Percentiles rank a stretch among this genome's conserved stretches.
These are phyloP conservation scores for Pseudocohnilembus persalinus DNA, from an alignment of 169 alveolate species.

Conservation along the genomic window DNA sequence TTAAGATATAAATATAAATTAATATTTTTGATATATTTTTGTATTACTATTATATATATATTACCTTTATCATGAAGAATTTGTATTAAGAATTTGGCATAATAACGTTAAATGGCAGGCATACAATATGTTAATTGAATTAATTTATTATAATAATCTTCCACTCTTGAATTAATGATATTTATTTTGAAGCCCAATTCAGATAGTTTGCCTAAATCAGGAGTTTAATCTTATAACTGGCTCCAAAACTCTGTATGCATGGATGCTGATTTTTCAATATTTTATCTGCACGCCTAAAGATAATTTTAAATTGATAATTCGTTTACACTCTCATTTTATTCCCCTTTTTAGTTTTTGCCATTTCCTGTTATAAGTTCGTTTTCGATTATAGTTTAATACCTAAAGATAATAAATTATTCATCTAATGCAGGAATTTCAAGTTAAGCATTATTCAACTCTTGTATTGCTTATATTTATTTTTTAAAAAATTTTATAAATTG, in stretches of 20 bases:
- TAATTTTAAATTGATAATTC: constrained; percentile 55
- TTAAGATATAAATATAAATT: too few species aligned
- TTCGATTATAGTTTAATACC: constrained; percentile 50
- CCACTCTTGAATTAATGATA: constrained; percentile 47
- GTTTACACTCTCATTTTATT: constrained; percentile 53
- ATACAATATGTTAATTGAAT: constrained; percentile 55
- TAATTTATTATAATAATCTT: constrained; percentile 56
- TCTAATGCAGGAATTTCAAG: constrained; percentile 65
- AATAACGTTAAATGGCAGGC: constrained; percentile 46
- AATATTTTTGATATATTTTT: too few species aligned
- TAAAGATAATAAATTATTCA: constrained; percentile 60
- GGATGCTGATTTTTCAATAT: constrained; percentile 46
- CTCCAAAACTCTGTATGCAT: constrained; percentile 65
- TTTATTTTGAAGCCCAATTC: constrained; percentile 63
- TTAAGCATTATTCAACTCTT: constrained; percentile 53
- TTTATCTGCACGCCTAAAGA: constrained; percentile 45
- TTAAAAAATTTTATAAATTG: neutral
- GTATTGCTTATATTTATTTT: constrained; percentile 34
- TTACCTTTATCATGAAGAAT: constrained; percentile 30
- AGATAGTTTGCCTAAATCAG: constrained; percentile 61
- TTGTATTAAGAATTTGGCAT: constrained; percentile 60
- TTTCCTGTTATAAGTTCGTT: constrained; percentile 50
- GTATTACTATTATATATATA: too few species aligned
- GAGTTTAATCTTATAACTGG: constrained; percentile 55
- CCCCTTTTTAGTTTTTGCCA: constrained; percentile 49